phyloP scores from a whole-genome alignment of 1,139 yeast genomes.

The Diutina ranongensis region DNA sequence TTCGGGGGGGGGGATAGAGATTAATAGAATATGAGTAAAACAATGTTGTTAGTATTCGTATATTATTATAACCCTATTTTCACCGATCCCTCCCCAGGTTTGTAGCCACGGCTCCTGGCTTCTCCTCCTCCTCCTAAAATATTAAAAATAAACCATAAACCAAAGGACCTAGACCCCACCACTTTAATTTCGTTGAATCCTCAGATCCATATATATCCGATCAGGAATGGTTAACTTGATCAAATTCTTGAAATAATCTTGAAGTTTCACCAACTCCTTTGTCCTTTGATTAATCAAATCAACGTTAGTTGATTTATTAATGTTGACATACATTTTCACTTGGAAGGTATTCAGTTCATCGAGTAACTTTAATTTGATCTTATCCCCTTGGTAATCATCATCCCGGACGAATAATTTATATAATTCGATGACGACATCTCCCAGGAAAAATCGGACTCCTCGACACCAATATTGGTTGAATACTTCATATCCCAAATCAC shows the following conservation, averaged over 20 bases:
- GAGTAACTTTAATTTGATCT: slow-evolving; percentile 30
- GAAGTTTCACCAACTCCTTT: slow-evolving; percentile 47
- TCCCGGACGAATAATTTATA: slow-evolving; percentile 38
- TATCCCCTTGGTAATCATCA: slow-evolving; percentile 16
- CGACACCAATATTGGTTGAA: slow-evolving; percentile 56
- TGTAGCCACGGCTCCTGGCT: no score
- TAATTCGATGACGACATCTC: slow-evolving; percentile 50
- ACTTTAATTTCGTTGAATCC: slow-evolving; percentile 6
- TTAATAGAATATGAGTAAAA: no score
- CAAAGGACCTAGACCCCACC: neutral
- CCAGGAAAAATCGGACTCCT: slow-evolving; percentile 56
- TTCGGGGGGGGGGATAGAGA: no score
- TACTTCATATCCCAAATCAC: slow-evolving; percentile 60
- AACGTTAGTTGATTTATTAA: slow-evolving; percentile 63
- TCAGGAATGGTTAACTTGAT: slow-evolving; percentile 66
- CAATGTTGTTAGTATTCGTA: no score
- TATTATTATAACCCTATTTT: no score
- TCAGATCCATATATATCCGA: slow-evolving; percentile 66
- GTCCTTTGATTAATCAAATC: slow-evolving; percentile 60
- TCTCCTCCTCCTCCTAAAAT: no score
- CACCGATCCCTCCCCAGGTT: no score
- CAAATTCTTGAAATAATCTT: slow-evolving; percentile 54
- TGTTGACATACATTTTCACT: slow-evolving; percentile 57
- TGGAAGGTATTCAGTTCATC: slow-evolving; percentile 50
- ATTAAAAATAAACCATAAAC: neutral